These are phyloP conservation scores for Shiraia sp. DNA, from an alignment of 2,329 filamentous ascomycete species.

Conservation along the genomic window DNA sequence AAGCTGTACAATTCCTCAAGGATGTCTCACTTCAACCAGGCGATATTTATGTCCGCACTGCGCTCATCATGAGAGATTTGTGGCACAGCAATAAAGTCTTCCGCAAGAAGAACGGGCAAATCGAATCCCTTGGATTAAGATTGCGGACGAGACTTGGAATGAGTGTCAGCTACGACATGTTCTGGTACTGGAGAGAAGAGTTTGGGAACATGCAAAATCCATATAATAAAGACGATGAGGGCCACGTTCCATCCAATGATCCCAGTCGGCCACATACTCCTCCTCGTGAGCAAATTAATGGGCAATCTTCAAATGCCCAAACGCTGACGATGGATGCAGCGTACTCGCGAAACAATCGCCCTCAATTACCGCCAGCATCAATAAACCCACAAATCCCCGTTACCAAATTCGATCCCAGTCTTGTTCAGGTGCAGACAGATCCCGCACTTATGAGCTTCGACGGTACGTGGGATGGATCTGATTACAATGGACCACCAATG, in stretches of 20 bases:
- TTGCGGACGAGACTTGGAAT: conserved; percentile 41
- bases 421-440: conserved; percentile 25
- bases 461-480: conserved; percentile 27
- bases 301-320: not conserved
- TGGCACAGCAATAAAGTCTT: conserved; percentile 42
- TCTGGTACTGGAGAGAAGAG: conserved; percentile 46
- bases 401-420: conserved; percentile 31
- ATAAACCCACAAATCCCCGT: conserved; percentile 21
- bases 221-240: conserved; percentile 42
- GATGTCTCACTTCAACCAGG: conserved; percentile 38
- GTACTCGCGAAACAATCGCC: conserved; percentile 15
- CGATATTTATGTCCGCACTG: conserved; percentile 35
- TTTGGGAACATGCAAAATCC: conserved; percentile 43
- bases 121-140: conserved; percentile 38
- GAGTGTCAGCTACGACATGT: conserved; percentile 46
- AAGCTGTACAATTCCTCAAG: conserved; percentile 37
- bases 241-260: conserved; percentile 18
- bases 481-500: conserved; percentile 35
- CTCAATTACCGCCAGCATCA: conserved; percentile 19
- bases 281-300: conserved; percentile 28
- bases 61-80: conserved; percentile 39
- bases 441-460: conserved; percentile 31
- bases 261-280: conserved; percentile 30
- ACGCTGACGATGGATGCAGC: conserved; percentile 19
- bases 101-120: conserved; percentile 33